A percentile compares a stretch with the other conserved stretches of the same genome.
phyloP scores from a whole-genome alignment of 2,329 filamentous ascomycete genomes.

The Pestalotiopsis sp. region DNA sequence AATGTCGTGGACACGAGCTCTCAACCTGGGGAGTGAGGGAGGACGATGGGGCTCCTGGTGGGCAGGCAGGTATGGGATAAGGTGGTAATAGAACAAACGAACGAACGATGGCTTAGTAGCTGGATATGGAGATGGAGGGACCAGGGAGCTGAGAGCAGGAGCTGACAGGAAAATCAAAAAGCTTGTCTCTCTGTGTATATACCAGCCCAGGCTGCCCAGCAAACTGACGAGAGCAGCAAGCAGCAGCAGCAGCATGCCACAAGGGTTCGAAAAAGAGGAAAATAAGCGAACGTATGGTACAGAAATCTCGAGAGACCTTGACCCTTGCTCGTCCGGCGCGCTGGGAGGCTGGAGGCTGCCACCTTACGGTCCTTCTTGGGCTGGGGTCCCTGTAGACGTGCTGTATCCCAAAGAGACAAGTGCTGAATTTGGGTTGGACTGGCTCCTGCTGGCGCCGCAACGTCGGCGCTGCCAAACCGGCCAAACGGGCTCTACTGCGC shows the following conservation, averaged over 20 bases:
- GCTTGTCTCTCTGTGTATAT: background rate
- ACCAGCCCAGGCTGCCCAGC: too few species aligned
- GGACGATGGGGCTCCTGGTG: background rate
- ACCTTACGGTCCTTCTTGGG: too few species aligned
- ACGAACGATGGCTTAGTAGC: too few species aligned
- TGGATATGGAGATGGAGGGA: background rate
- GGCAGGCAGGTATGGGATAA: background rate
- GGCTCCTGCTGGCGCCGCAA: background rate
- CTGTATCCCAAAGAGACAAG: background rate
- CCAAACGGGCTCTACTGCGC: background rate
- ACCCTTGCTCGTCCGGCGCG: background rate
- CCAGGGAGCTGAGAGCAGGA: background rate
- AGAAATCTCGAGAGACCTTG: background rate
- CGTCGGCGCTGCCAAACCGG: background rate
- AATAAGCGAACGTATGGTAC: conserved; percentile 4
- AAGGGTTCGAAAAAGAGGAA: background rate
- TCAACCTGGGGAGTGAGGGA: background rate
- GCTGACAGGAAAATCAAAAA: background rate
- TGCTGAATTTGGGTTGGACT: background rate
- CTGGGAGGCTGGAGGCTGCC: conserved; percentile 9
- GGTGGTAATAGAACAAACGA: background rate
- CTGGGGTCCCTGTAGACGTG: too few species aligned
- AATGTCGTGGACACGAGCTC: background rate
- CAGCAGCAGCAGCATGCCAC: background rate
- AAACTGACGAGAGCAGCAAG: too few species aligned